A percentile compares a stretch with the other conserved stretches of the same genome.
These are phyloP conservation scores for Candida tallmaniae DNA, from an alignment of 805 yeast species.

Conservation along the genomic window DNA sequence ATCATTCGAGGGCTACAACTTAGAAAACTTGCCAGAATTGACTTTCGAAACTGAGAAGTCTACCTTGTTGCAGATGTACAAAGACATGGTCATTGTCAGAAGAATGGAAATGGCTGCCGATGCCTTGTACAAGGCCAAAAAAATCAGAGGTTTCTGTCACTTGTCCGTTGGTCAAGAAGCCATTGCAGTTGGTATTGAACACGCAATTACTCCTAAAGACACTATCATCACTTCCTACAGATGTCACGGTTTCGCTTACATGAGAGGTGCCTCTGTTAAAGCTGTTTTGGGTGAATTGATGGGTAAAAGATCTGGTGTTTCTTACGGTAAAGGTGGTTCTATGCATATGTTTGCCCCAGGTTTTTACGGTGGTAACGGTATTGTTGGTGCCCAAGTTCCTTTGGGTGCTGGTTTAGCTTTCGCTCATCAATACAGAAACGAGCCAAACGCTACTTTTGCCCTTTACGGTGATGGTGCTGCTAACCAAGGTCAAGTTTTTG, in stretches of 20 bases:
- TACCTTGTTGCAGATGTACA: constrained; percentile 84
- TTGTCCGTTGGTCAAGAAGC: constrained; percentile 99
- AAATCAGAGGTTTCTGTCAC: constrained; percentile 98
- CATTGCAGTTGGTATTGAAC: constrained; percentile 96
- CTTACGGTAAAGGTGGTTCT: constrained; percentile 98
- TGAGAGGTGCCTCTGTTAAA: constrained; percentile 92
- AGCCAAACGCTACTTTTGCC: constrained; percentile 74
- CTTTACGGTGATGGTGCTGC: constrained; percentile 99
- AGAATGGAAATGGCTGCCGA: constrained; percentile 99
- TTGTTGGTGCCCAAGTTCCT: constrained; percentile 99
- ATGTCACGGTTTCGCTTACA: constrained; percentile 97
- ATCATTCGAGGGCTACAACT: constrained; percentile 81
- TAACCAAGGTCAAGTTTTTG: constrained; percentile 99
- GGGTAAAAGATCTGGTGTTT: constrained; percentile 94
- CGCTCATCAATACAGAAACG: constrained; percentile 91
- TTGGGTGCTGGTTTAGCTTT: constrained; percentile 98
- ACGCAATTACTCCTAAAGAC: constrained; percentile 82
- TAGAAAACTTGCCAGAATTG: constrained; percentile 61
- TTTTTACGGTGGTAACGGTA: constrained; percentile 99
- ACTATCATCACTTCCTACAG: constrained; percentile 94
- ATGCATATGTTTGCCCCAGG: constrained; percentile 98
- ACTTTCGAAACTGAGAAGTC: constrained; percentile 76
- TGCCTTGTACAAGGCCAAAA: constrained; percentile 96
- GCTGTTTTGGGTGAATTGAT: constrained; percentile 90
- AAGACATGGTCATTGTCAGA: constrained; percentile 89